Conservation (phyloP, 2,329 filamentous ascomycete species). For the Talaromyces sp. region DNA sequence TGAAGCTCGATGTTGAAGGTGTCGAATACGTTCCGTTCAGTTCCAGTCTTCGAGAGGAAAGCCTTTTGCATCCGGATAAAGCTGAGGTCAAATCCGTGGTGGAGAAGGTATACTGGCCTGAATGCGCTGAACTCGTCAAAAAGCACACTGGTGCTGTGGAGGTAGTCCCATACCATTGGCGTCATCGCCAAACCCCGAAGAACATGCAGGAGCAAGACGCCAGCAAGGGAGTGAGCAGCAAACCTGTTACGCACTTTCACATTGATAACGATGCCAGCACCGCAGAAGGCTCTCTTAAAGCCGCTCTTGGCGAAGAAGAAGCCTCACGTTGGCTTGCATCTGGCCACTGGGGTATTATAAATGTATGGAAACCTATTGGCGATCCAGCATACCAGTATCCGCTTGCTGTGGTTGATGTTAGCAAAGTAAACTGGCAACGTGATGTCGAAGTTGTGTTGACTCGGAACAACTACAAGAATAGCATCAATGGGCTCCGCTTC, state of each 20-base stretch:
- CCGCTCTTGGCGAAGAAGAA: not conserved
- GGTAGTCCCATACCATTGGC: slow-evolving; percentile 1
- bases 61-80: not conserved
- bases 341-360: slow-evolving; percentile 2
- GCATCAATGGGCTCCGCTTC: slow-evolving; percentile 3
- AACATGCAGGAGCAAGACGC: not conserved
- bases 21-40: not conserved
- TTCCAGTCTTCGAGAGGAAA: not conserved
- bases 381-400: slow-evolving; percentile 1
- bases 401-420: not conserved
- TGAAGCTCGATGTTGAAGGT: not conserved
- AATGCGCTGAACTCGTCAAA: not conserved
- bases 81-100: not conserved
- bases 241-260: not conserved
- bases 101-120: not conserved
- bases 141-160: slow-evolving; percentile 1
- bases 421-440: not conserved
- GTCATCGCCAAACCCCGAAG: not conserved
- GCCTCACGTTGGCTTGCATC: not conserved
- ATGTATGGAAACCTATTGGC: not conserved
- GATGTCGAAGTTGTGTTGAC: not conserved
- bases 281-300: not conserved
- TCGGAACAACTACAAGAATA: slow-evolving; percentile 1
- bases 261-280: not conserved
- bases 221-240: slow-evolving; percentile 1